A percentile compares a stretch with the other conserved stretches of the same genome.
Evolutionary conservation across 2,329 filamentous ascomycete genomes (phyloP).

Genomic region (Aspergillus alliaceus): DNA sequence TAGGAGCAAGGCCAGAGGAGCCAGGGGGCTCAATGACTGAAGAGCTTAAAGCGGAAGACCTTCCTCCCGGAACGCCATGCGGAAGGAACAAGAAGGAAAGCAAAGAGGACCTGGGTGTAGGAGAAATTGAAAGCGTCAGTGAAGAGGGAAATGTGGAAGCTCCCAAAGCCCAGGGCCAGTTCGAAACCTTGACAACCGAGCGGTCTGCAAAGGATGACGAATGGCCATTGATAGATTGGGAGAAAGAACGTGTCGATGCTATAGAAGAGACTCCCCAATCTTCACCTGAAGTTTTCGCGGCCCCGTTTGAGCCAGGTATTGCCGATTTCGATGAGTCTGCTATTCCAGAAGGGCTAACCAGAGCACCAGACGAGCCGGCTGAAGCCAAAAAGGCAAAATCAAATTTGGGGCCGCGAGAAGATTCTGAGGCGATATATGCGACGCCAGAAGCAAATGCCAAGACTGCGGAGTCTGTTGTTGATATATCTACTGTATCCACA

Average conservation of each 20-base stretch:
- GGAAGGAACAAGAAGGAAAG: slow-evolving; percentile 38
- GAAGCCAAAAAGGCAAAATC: slow-evolving; percentile 24
- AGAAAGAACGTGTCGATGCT: slow-evolving; percentile 24
- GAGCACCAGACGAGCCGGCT: slow-evolving; percentile 11
- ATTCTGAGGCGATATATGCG: neutral
- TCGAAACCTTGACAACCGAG: neutral
- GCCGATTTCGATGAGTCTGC: slow-evolving; percentile 29
- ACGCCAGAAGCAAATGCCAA: neutral
- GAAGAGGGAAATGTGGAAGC: neutral
- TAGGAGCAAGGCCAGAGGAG: slow-evolving; percentile 5
- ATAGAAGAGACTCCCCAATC: slow-evolving; percentile 23
- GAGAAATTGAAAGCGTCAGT: neutral
- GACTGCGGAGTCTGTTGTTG: neutral
- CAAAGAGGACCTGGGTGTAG: slow-evolving; percentile 13
- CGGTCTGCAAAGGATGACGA: slow-evolving; percentile 28
- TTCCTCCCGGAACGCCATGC: slow-evolving; percentile 22
- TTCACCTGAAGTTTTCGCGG: slow-evolving; percentile 22
- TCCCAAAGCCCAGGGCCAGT: slow-evolving; percentile 5
- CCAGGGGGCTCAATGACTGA: neutral
- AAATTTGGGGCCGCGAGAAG: slow-evolving; percentile 19
- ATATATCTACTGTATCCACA: neutral
- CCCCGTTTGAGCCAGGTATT: slow-evolving; percentile 23
- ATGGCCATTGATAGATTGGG: slow-evolving; percentile 42
- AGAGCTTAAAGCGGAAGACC: slow-evolving; percentile 3
- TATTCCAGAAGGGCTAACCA: slow-evolving; percentile 23